These are phyloP conservation scores for Rhytidiadelphus loreus DNA, from an alignment of 225 moss, liverwort and hornwort genomes.

Conservation along the genomic window DNA sequence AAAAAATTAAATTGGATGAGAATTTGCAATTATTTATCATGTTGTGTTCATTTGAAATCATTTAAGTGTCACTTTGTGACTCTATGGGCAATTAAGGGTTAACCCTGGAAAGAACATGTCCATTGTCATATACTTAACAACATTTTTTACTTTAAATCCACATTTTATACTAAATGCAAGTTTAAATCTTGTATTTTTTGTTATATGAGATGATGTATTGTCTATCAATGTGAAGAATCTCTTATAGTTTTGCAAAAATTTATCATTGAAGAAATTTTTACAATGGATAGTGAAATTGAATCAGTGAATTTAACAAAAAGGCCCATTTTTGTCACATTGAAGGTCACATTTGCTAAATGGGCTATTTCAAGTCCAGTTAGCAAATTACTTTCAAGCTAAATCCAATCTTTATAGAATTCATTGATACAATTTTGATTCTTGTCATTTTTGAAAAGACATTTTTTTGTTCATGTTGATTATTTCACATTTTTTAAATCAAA, in stretches of 20 bases:
- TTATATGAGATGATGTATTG: background rate
- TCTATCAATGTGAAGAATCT: background rate
- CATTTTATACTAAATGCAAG: background rate
- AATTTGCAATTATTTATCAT: accelerated
- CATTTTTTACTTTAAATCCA: background rate
- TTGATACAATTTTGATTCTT: background rate
- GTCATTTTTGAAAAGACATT: background rate
- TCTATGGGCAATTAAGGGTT: background rate
- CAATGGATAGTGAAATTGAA: background rate
- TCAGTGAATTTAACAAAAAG: background rate
- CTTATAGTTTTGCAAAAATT: background rate
- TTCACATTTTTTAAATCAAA: accelerated
- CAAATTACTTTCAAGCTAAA: background rate
- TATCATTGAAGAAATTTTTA: background rate
- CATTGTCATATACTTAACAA: accelerated
- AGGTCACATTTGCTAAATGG: no score
- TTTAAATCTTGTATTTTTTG: background rate
- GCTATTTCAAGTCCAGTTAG: no score
- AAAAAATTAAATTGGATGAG: background rate
- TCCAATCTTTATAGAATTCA: background rate
- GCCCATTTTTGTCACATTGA: accelerated
- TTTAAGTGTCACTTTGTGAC: background rate
- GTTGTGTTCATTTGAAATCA: background rate
- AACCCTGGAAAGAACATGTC: accelerated
- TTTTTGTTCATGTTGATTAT: background rate